Evolutionary conservation across 2,329 filamentous ascomycete genomes (phyloP), one percentile per base, ranked within the genome.

Genomic region (Neobulgaria alba): DNA sequence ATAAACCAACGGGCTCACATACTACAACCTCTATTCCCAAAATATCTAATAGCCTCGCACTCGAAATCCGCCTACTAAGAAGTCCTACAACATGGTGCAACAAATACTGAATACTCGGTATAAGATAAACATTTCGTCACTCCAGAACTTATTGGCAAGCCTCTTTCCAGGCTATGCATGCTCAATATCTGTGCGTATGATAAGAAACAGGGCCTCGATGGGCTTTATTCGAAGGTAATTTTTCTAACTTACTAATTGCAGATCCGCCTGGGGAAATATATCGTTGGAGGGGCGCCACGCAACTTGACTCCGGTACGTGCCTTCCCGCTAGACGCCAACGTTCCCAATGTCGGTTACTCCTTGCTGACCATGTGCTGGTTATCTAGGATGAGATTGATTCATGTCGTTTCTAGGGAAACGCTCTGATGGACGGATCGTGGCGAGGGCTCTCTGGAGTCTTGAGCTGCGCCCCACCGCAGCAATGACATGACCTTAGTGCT

Each of bases 221-320:
- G 43, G 43, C 43, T 10, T 37, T 39, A 12, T 39, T 37, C 7
- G 16, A 23, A 14, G 20, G n/a, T n/a, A n/a, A n/a, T n/a, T n/a
- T n/a, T n/a, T n/a, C 15, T 5, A 12, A 38, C 34, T 39, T 12
- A 36, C 33, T 21, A 5, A n/a, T 26, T 20, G 17, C 19, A 46
- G 40, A 31, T 38, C 14, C 40, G 44, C 15, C 33, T 33, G 12
- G 37, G 37, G 3, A 41, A 29, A 37, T 36, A 37, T 17, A 39
- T 40, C 15, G 33, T 46, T 12, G 17, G 33, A 31, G 43, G 23
- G 7, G 7, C 30, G 19, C 43, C 43, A 5, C 23, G 43, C 23
- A 9, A 17, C 2, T 37, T 46, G 36, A 46, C 43, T 33, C 3
- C 29, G 17, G 43, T 46, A 19, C 10, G 43, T 46, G 14, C 21